Evolutionary conservation across 2,329 filamentous ascomycete species (phyloP).

Genomic region (Phaeosphaeria sp.): DNA sequence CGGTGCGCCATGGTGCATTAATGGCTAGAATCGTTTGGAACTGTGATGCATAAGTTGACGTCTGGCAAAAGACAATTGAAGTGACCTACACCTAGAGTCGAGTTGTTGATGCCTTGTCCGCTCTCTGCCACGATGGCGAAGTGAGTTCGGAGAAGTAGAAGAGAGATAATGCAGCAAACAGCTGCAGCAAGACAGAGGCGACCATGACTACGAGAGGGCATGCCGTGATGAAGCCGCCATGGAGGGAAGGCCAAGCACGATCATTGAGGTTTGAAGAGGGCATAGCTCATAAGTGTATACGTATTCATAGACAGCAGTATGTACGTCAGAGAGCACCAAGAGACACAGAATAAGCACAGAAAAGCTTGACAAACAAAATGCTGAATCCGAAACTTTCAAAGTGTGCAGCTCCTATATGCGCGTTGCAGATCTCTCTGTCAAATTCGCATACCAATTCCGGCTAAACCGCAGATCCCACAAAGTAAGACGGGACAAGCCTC

Average conservation of each 20-base stretch:
- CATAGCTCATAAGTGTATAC: background rate
- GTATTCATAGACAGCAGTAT: background rate
- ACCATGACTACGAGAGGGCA: conserved; percentile 22
- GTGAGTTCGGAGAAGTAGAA: conserved; percentile 13
- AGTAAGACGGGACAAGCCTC: background rate
- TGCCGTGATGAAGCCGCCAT: conserved; percentile 7
- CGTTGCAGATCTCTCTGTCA: conserved; percentile 1
- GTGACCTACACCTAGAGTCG: conserved; percentile 28
- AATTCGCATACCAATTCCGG: conserved; percentile 1
- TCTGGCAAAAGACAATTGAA: background rate
- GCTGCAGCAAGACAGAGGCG: conserved; percentile 12
- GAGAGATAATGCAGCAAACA: conserved; percentile 12
- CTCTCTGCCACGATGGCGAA: background rate
- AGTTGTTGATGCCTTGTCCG: conserved; percentile 17
- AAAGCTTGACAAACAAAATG: background rate
- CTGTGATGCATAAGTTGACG: conserved; percentile 34
- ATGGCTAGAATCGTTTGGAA: conserved; percentile 62
- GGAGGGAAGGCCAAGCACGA: background rate
- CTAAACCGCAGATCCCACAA: conserved; percentile 1
- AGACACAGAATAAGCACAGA: background rate
- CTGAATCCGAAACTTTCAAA: conserved; percentile 6
- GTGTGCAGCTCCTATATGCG: background rate
- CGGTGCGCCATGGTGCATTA: conserved; percentile 54
- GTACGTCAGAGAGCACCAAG: background rate
- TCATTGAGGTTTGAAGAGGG: background rate